These are phyloP conservation scores for Fusarium annulatum DNA, from an alignment of 2,329 filamentous ascomycete species.

Conservation along the genomic window DNA sequence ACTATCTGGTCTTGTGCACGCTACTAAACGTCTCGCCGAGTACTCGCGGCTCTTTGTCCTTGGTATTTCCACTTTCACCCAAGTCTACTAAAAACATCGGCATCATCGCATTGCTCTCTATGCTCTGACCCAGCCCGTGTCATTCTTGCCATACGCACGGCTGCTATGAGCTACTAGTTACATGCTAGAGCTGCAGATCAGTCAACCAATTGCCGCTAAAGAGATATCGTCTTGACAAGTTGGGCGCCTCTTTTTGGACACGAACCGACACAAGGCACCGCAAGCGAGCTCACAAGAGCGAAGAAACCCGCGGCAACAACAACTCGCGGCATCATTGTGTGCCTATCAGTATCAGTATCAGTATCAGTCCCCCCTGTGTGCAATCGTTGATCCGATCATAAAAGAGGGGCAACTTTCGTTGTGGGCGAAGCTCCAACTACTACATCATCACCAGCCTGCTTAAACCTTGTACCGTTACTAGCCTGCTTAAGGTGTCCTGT, in stretches of 20 bases:
- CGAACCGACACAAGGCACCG: conserved; percentile 12
- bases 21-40: not conserved
- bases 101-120: conserved; percentile 30
- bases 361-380: not conserved
- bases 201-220: conserved; percentile 31
- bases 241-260: conserved; percentile 11
- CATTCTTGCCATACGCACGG: not conserved
- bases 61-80: conserved; percentile 5
- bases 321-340: conserved; percentile 8
- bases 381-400: conserved; percentile 34
- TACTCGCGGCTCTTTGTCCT: not conserved
- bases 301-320: not conserved
- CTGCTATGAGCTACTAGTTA: not conserved
- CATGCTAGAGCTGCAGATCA: conserved; percentile 31
- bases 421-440: conserved; percentile 31
- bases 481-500: not conserved
- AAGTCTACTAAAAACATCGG: conserved; percentile 3
- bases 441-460: conserved; percentile 34
- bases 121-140: conserved; percentile 13
- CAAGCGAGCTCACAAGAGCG: conserved; percentile 6
- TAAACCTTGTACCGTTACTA: conserved; percentile 36
- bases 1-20: not conserved
- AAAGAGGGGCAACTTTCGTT: conserved; percentile 38
- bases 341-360: not conserved
- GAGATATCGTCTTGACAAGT: conserved; percentile 3